A percentile compares a stretch with the other conserved stretches of the same genome.
phyloP scores from a whole-genome alignment of 805 yeast species.

The Isabelozyma pseudorhagii region DNA sequence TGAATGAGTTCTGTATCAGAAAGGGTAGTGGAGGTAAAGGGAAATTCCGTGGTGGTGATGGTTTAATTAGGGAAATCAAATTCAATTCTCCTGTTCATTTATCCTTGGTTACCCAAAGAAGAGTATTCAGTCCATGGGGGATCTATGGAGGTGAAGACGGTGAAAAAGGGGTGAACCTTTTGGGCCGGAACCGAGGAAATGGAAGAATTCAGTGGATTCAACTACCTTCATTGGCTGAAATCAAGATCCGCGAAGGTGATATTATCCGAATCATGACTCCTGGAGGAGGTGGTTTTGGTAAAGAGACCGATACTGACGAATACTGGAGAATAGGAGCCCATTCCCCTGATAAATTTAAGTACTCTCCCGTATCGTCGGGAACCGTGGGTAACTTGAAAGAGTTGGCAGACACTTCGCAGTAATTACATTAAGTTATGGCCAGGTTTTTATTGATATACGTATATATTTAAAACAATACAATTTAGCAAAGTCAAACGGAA shows the following conservation, averaged over 20 bases:
- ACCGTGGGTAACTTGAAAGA: conserved; percentile 15
- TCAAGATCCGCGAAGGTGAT: conserved; percentile 59
- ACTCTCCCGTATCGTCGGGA: conserved; percentile 13
- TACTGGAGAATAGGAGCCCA: conserved; percentile 9
- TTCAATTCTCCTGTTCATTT: conserved; percentile 16
- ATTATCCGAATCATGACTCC: conserved; percentile 68
- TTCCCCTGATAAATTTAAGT: not conserved
- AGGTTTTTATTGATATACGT: not conserved
- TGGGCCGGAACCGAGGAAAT: conserved; percentile 26
- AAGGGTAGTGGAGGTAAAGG: conserved; percentile 16
- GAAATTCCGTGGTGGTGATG: conserved; percentile 18
- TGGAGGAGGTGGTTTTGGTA: conserved; percentile 85
- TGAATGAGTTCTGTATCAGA: conserved; percentile 12
- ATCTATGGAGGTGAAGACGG: conserved; percentile 28
- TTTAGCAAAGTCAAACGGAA: too few relatives aligned
- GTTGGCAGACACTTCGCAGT: conserved; percentile 19
- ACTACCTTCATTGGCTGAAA: conserved; percentile 65
- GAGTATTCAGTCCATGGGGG: conserved; percentile 20
- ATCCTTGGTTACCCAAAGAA: conserved; percentile 16
- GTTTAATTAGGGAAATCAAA: conserved; percentile 16
- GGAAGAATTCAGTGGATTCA: conserved; percentile 17
- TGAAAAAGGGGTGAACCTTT: conserved; percentile 36
- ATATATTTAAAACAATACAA: not conserved
- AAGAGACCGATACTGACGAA: conserved; percentile 11
- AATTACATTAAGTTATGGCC: conserved; percentile 3